Evolutionary conservation across 164 flowering plant genomes (phyloP).

Genomic region (Liriodendron chinense): DNA sequence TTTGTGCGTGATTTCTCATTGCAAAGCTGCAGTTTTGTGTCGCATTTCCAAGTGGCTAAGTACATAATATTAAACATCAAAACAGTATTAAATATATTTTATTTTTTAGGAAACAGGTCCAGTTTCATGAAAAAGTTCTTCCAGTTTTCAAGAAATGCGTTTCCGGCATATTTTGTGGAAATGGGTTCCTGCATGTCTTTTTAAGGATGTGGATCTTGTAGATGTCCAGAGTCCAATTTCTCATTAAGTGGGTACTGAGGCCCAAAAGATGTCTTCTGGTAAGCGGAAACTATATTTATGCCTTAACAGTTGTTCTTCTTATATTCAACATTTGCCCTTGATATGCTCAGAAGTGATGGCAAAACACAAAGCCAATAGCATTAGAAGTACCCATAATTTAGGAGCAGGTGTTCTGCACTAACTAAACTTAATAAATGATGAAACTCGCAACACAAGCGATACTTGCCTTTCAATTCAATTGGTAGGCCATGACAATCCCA

Average conservation of each 20-base stretch:
- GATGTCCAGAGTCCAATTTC: too few species aligned
- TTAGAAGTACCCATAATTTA: background rate
- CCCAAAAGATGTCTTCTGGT: background rate
- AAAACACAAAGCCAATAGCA: background rate
- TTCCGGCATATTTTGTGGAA: background rate
- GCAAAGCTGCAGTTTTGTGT: background rate
- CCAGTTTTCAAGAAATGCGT: too few species aligned
- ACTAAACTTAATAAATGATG: background rate
- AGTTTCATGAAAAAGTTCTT: background rate
- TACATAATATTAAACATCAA: too few species aligned
- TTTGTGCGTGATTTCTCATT: background rate
- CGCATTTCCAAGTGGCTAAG: background rate
- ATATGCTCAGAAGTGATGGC: background rate
- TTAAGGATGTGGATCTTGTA: background rate
- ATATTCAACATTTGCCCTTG: background rate
- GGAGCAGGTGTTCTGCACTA: background rate
- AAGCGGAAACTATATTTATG: background rate
- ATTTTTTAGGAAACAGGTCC: background rate
- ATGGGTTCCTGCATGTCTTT: background rate
- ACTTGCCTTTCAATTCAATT: conserved; percentile 97
- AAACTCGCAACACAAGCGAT: background rate
- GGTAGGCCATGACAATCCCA: conserved; percentile 99
- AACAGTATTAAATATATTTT: too few species aligned
- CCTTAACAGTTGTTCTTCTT: background rate
- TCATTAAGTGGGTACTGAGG: background rate